A percentile compares a stretch with the other conserved stretches of the same genome.
Conservation (phyloP, 169 alveolate genomes). For the Eimeria necatrix region DNA sequence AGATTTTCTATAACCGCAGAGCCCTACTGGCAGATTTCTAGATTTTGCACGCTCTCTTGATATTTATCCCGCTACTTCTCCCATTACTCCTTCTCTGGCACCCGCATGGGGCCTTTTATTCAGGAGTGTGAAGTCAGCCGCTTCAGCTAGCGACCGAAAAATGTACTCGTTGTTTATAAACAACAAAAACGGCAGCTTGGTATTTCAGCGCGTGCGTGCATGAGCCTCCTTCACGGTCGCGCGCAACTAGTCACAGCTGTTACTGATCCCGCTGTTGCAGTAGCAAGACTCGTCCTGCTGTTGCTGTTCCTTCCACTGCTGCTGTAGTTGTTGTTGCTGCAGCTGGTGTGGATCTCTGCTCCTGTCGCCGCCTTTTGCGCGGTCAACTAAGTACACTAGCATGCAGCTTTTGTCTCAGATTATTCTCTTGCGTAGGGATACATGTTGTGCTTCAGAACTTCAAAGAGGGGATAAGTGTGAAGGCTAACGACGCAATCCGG, state of each 20-base stretch:
- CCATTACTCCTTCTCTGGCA: no score
- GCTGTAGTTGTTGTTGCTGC: no score
- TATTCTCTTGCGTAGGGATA: no score
- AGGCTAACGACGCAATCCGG: constrained; percentile 95
- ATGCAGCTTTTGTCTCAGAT: no score
- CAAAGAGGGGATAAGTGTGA: constrained; percentile 89
- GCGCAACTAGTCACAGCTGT: not conserved
- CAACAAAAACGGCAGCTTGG: constrained; percentile 95
- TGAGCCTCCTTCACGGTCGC: not conserved
- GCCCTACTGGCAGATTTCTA: no score
- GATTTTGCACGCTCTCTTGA: no score
- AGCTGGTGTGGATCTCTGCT: not conserved
- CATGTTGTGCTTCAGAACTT: constrained; percentile 87
- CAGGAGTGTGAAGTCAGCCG: not conserved
- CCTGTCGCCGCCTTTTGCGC: not conserved
- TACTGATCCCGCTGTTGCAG: not conserved
- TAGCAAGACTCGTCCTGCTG: no score
- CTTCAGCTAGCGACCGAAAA: constrained; percentile 1
- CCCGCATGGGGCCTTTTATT: no score
- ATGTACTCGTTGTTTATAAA: constrained; percentile 93
- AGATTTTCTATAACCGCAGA: no score
- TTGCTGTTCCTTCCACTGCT: no score
- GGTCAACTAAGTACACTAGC: not conserved
- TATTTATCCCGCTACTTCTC: no score
- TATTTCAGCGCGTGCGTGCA: constrained; percentile 92